Conservation (phyloP, 495 filamentous ascomycete species). For the Cercophora scortea region DNA sequence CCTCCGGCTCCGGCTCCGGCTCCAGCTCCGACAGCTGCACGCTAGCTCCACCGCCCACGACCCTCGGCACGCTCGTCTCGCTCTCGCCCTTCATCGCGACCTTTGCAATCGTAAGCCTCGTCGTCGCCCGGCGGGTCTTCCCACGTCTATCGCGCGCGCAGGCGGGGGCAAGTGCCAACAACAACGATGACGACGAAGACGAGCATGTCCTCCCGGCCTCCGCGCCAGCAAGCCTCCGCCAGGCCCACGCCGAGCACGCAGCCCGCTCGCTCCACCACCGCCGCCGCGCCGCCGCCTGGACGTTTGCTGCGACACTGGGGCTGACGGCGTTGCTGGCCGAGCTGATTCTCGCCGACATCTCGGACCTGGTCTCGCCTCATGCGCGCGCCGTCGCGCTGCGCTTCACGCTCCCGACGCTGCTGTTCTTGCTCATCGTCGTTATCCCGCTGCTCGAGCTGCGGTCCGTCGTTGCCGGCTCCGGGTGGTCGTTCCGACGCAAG, state of each 20-base stretch:
- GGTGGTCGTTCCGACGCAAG: conserved; percentile 49
- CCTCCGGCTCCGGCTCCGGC: conserved; percentile 12
- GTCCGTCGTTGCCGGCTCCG: conserved; percentile 49
- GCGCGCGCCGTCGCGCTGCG: conserved; percentile 55
- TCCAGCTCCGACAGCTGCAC: conserved; percentile 22
- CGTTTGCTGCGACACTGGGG: conserved; percentile 65
- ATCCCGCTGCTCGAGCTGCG: conserved; percentile 68
- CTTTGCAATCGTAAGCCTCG: conserved; percentile 47
- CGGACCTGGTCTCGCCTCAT: conserved; percentile 54
- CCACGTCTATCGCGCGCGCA: conserved; percentile 50
- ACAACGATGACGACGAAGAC: conserved; percentile 27
- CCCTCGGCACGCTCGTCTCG: conserved; percentile 24
- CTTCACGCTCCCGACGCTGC: conserved; percentile 54
- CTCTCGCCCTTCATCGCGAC: conserved; percentile 49
- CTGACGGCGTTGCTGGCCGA: conserved; percentile 66
- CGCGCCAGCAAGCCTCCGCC: conserved; percentile 38
- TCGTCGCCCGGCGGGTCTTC: conserved; percentile 55
- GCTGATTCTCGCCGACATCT: conserved; percentile 71
- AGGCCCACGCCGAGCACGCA: conserved; percentile 42
- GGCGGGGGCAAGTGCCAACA: too few species aligned
- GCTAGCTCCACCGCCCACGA: conserved; percentile 17
- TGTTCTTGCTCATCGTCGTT: conserved; percentile 57
- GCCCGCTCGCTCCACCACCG: conserved; percentile 37
- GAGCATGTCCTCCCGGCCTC: conserved; percentile 47
- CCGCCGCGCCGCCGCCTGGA: conserved; percentile 47